A percentile compares a stretch with the other conserved stretches of the same genome.
Evolutionary conservation across 129 eudicot species (phyloP).

Genomic region (Arctium minus): DNA sequence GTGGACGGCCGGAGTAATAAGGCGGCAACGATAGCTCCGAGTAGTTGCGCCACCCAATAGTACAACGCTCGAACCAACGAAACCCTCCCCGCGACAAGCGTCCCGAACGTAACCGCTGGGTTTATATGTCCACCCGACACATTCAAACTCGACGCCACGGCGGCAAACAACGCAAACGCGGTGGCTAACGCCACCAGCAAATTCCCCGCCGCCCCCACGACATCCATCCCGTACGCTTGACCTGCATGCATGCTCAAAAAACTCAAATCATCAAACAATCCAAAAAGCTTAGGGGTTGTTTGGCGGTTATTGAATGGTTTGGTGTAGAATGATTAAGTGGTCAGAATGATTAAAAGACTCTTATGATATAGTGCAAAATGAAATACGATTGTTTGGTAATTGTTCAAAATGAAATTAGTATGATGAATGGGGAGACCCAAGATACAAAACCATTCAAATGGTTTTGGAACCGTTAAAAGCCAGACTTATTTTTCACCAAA

Average conservation of each 20-base stretch:
- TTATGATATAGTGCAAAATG: too few species aligned
- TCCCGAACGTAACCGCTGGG: slow-evolving; percentile 88
- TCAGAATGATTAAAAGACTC: too few species aligned
- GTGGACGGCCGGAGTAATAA: slow-evolving; percentile 60
- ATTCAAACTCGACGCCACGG: slow-evolving; percentile 73
- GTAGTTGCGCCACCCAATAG: slow-evolving; percentile 82
- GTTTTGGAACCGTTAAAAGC: too few species aligned
- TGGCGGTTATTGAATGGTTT: too few species aligned
- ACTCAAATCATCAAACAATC: background rate
- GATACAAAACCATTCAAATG: too few species aligned
- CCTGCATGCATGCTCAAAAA: slow-evolving; percentile 30
- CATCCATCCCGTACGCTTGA: slow-evolving; percentile 46
- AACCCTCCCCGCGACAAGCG: slow-evolving; percentile 73
- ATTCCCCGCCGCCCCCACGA: slow-evolving; percentile 43
- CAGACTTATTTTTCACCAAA: too few species aligned
- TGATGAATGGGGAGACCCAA: too few species aligned
- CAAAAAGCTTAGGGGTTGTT: background rate
- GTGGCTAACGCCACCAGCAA: slow-evolving; percentile 73
- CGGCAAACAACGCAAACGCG: slow-evolving; percentile 70
- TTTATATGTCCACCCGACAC: slow-evolving; percentile 90
- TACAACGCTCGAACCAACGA: slow-evolving; percentile 70
- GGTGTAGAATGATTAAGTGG: too few species aligned
- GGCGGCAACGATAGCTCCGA: slow-evolving; percentile 76
- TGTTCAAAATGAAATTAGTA: too few species aligned
- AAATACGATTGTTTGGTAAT: too few species aligned